Evolutionary conservation across 2,329 filamentous ascomycete genomes (phyloP).

Genomic region (Monilinia aucupariae): DNA sequence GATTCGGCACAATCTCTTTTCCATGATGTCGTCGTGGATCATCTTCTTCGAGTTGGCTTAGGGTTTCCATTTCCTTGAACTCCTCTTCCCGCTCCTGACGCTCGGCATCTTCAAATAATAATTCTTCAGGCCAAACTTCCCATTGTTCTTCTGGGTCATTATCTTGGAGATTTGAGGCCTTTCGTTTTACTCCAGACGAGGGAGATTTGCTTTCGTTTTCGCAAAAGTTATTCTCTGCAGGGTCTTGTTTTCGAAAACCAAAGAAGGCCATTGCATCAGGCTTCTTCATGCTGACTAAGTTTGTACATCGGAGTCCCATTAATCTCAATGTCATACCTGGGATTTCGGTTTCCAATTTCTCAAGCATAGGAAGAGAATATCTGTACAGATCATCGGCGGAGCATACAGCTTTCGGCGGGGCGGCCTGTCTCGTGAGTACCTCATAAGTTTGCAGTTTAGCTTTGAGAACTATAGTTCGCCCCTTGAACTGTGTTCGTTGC

Average conservation of each 20-base stretch:
- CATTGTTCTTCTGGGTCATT: slow-evolving; percentile 46
- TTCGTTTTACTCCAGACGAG: slow-evolving; percentile 35
- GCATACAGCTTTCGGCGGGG: slow-evolving; percentile 65
- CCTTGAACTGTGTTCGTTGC: slow-evolving; percentile 72
- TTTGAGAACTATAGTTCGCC: slow-evolving; percentile 86
- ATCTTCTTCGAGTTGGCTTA: slow-evolving; percentile 47
- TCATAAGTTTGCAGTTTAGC: slow-evolving; percentile 93
- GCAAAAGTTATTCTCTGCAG: slow-evolving; percentile 19
- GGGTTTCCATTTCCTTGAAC: slow-evolving; percentile 53
- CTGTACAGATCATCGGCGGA: slow-evolving; percentile 78
- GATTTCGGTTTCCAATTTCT: slow-evolving; percentile 77
- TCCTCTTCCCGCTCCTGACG: slow-evolving; percentile 55
- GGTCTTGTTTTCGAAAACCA: slow-evolving; percentile 46
- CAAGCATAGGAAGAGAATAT: slow-evolving; percentile 73
- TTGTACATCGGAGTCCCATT: slow-evolving; percentile 83
- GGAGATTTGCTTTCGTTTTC: slow-evolving; percentile 21
- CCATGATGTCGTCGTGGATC: slow-evolving; percentile 40
- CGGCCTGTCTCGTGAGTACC: slow-evolving; percentile 76
- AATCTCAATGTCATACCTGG: slow-evolving; percentile 73
- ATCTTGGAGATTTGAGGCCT: slow-evolving; percentile 35
- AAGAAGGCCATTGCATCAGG: slow-evolving; percentile 75
- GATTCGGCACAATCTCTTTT: slow-evolving; percentile 48
- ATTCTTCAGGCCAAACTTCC: slow-evolving; percentile 64
- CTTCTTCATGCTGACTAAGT: slow-evolving; percentile 81
- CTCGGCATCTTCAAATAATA: slow-evolving; percentile 54